phyloP scores from a whole-genome alignment of 108 stramenopile genomes.

The Pseudonitzschia multistriata region DNA sequence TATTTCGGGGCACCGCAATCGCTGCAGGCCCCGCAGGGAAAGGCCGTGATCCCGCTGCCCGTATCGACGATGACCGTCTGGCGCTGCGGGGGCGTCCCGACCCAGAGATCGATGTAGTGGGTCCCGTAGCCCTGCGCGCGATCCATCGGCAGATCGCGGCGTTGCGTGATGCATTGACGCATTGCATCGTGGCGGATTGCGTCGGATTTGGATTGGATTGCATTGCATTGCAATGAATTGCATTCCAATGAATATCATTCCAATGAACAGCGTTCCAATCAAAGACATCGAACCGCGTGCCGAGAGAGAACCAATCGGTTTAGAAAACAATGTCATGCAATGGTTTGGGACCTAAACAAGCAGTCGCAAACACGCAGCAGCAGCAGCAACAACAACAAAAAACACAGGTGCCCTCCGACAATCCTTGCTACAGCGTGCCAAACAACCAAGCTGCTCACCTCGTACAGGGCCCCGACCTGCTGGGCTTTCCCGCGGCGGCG shows the following conservation, averaged over 20 bases:
- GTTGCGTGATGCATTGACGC: constrained; percentile 54
- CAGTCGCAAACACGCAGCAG: not conserved
- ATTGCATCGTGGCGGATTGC: constrained; percentile 67
- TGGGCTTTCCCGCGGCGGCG: constrained; percentile 5
- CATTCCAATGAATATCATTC: constrained; percentile 88
- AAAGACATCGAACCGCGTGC: not conserved
- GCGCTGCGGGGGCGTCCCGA: constrained; percentile 93
- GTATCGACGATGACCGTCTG: constrained; percentile 98
- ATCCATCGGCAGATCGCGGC: constrained; percentile 35
- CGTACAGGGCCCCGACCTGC: constrained; percentile 11
- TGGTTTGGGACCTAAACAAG: no score
- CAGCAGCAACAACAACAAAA: not conserved
- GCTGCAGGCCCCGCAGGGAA: constrained; percentile 87
- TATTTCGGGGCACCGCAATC: constrained; percentile 66
- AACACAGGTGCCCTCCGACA: not conserved
- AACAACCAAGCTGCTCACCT: not conserved
- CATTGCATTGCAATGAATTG: constrained; percentile 89
- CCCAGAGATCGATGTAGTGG: constrained; percentile 93
- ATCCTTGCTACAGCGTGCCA: not conserved
- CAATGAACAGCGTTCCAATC: constrained; percentile 61
- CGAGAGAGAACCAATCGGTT: not conserved
- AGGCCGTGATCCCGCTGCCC: constrained; percentile 84
- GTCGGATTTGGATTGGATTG: constrained; percentile 66
- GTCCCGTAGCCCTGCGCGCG: constrained; percentile 49
- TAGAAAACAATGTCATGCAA: not conserved